phyloP scores from a whole-genome alignment of 2,329 filamentous ascomycete genomes.

The Arthroderma sp. region DNA sequence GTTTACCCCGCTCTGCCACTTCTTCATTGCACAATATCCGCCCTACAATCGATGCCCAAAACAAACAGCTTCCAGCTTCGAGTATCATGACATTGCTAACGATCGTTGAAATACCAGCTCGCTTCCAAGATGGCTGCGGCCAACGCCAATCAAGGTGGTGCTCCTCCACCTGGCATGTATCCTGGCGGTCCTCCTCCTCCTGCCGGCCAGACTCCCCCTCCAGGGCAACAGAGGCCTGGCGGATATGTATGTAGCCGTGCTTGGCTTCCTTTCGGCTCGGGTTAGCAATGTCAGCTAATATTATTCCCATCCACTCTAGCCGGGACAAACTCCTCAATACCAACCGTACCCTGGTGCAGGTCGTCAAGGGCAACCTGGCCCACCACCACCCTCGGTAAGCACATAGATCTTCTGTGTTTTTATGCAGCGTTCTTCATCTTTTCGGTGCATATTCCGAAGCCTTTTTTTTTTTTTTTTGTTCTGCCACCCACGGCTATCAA shows the following conservation, averaged over 20 bases:
- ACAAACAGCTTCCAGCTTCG: not conserved
- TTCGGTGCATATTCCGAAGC: no score
- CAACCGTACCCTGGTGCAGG: conserved; percentile 19
- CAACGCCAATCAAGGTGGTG: conserved; percentile 21
- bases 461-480: no score
- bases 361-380: conserved; percentile 1
- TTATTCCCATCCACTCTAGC: conserved; percentile 1
- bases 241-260: not conserved
- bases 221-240: not conserved
- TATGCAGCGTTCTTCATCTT: no score
- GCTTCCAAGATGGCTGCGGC: conserved; percentile 26
- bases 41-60: not conserved
- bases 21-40: not conserved
- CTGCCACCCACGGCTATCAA: no score
- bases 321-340: not conserved
- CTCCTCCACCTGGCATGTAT: conserved; percentile 18
- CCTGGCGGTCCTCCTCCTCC: conserved; percentile 17
- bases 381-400: not conserved
- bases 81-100: not conserved
- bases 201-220: conserved; percentile 15
- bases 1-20: not conserved
- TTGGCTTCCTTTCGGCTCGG: conserved; percentile 17
- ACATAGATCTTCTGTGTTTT: no score
- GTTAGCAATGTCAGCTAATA: conserved; percentile 18
- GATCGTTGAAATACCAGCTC: conserved; percentile 13